A percentile compares a stretch with the other conserved stretches of the same genome.
Conservation (phyloP, 2,329 filamentous ascomycete genomes). For the Mycosphaerella arachidis region DNA sequence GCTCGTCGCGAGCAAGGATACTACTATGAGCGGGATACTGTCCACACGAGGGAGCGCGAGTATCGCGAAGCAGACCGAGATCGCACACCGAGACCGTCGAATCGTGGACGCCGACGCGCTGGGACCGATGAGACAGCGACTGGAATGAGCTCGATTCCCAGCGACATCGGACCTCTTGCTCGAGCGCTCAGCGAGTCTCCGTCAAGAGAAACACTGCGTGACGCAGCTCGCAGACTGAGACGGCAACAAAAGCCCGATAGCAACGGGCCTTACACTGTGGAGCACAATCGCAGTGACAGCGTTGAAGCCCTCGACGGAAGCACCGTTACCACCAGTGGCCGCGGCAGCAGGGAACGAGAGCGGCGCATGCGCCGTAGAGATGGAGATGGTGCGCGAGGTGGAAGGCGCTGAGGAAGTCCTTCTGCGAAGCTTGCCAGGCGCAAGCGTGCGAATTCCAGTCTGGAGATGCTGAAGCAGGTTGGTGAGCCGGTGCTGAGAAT, state of each 20-base stretch:
- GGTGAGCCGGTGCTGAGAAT: slow-evolving; percentile 14
- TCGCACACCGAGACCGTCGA: neutral
- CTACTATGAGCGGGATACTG: slow-evolving; percentile 9
- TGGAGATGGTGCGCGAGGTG: slow-evolving; percentile 5
- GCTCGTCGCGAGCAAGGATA: slow-evolving; percentile 4
- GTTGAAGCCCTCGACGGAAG: slow-evolving; percentile 18
- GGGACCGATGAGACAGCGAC: slow-evolving; percentile 10
- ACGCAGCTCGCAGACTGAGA: neutral
- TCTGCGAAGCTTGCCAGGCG: slow-evolving; percentile 2
- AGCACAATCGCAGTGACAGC: slow-evolving; percentile 14
- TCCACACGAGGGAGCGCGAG: neutral
- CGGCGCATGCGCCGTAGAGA: neutral
- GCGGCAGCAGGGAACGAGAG: slow-evolving; percentile 1
- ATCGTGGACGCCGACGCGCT: slow-evolving; percentile 1
- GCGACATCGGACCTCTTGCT: slow-evolving; percentile 12
- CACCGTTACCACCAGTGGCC: slow-evolving; percentile 4
- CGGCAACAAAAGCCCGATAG: slow-evolving; percentile 1
- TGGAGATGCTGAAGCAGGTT: slow-evolving; percentile 1
- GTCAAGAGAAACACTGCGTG: slow-evolving; percentile 22
- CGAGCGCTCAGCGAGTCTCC: slow-evolving; percentile 29
- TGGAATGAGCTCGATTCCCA: slow-evolving; percentile 6
- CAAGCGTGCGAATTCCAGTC: neutral
- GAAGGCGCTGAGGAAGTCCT: slow-evolving; percentile 13
- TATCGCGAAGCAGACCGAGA: slow-evolving; percentile 5
- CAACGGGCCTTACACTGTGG: slow-evolving; percentile 18